phyloP scores from a whole-genome alignment of 371 early-diverging fungal species.

The Sporodiniella umbellata region DNA sequence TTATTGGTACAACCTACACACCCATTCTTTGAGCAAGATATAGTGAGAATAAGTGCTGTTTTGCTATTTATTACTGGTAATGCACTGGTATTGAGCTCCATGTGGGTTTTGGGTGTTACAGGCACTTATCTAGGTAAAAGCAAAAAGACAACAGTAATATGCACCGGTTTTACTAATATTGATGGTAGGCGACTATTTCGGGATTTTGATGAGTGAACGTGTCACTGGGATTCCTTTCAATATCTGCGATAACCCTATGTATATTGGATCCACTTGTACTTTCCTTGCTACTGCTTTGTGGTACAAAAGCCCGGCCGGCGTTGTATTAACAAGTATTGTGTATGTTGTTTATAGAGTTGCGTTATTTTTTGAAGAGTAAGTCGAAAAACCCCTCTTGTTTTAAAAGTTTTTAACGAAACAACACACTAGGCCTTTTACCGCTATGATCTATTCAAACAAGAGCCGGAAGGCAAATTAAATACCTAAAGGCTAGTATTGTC shows the following conservation, averaged over 20 bases:
- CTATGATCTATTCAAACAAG: slow-evolving; percentile 75
- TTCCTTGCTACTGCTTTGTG: slow-evolving; percentile 85
- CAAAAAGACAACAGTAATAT: background rate
- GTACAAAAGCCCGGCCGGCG: slow-evolving; percentile 67
- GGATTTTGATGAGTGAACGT: slow-evolving; percentile 84
- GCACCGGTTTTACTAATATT: background rate
- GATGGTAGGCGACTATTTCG: slow-evolving; percentile 89
- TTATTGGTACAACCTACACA: slow-evolving; percentile 65
- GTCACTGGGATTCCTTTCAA: slow-evolving; percentile 93
- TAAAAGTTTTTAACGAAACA: background rate
- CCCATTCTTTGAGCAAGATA: slow-evolving; percentile 42
- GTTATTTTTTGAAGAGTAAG: slow-evolving; percentile 77
- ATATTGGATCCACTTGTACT: slow-evolving; percentile 85
- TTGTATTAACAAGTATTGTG: slow-evolving; percentile 68
- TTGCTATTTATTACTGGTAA: slow-evolving; percentile 65
- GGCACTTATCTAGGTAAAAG: slow-evolving; percentile 84
- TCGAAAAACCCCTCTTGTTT: background rate
- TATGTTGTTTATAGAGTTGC: slow-evolving; percentile 75
- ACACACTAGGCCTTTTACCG: slow-evolving; percentile 1
- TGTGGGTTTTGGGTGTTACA: slow-evolving; percentile 84
- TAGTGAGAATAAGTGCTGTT: slow-evolving; percentile 47
- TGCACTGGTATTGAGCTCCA: slow-evolving; percentile 79
- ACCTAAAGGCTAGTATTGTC: too few species aligned
- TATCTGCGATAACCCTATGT: slow-evolving; percentile 91
- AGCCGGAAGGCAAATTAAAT: slow-evolving; percentile 32